A percentile compares a stretch with the other conserved stretches of the same genome.
phyloP scores from a whole-genome alignment of 2,329 filamentous ascomycete species.

The Ceratocystis cubensis region DNA sequence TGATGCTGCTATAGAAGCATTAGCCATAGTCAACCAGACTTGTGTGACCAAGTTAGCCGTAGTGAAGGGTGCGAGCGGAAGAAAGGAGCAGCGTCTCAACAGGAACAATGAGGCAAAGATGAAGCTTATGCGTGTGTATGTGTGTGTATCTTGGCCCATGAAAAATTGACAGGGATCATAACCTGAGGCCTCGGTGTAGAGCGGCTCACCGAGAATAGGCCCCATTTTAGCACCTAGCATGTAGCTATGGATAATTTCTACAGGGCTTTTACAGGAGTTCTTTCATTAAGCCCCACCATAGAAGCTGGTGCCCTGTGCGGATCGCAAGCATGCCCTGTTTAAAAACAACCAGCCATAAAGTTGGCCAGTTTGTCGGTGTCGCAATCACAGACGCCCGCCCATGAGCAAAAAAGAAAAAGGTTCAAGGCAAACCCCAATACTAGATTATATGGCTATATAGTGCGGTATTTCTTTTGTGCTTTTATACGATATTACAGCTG shows the following conservation, averaged over 20 bases:
- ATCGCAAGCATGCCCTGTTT: slow-evolving; percentile 1
- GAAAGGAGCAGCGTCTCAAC: neutral
- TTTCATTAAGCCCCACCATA: neutral
- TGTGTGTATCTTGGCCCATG: neutral
- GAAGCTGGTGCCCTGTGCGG: slow-evolving; percentile 1
- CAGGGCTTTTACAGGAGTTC: neutral
- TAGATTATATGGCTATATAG: neutral
- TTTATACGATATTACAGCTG: neutral
- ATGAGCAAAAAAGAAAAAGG: neutral
- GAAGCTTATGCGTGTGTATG: neutral
- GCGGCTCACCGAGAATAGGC: neutral
- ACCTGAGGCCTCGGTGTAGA: neutral
- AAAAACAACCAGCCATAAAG: neutral
- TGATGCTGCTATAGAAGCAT: slow-evolving; percentile 4
- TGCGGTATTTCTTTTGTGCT: neutral
- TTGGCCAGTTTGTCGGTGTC: neutral
- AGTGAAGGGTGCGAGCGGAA: neutral
- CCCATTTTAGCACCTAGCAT: neutral
- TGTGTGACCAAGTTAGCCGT: neutral
- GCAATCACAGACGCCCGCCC: neutral
- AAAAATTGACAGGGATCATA: neutral
- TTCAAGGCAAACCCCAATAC: neutral
- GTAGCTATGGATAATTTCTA: neutral
- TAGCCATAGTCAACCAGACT: neutral
- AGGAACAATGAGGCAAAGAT: neutral